phyloP scores from a whole-genome alignment of 2,329 filamentous ascomycete genomes.

The Fusarium pininemorale region DNA sequence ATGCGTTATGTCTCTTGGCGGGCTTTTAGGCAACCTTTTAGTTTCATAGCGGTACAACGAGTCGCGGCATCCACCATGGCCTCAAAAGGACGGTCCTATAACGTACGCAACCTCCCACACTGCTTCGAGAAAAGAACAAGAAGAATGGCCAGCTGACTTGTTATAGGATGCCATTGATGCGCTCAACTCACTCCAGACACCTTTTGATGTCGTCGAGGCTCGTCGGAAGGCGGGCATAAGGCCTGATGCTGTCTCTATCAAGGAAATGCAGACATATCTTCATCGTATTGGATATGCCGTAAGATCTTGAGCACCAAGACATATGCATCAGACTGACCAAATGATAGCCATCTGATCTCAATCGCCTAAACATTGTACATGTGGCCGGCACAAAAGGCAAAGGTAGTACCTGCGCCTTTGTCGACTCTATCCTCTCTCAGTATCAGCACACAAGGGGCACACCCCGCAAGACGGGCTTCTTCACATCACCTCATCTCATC shows the following conservation, averaged over 20 bases:
- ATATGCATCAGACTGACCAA: neutral
- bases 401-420: conserved; percentile 76
- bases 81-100: conserved; percentile 46
- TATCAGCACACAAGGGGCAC: conserved; percentile 51
- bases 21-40: conserved; percentile 34
- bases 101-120: conserved; percentile 37
- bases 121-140: neutral
- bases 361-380: conserved; percentile 73
- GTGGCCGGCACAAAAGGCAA: conserved; percentile 82
- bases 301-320: conserved; percentile 14
- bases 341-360: conserved; percentile 57
- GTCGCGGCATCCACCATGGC: conserved; percentile 41
- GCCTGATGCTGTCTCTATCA: conserved; percentile 74
- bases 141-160: conserved; percentile 10
- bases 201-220: conserved; percentile 81
- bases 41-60: conserved; percentile 25
- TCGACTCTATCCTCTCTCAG: conserved; percentile 67
- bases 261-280: conserved; percentile 83
- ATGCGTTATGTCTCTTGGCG: conserved; percentile 49
- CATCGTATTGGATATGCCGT: conserved; percentile 79
- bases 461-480: conserved; percentile 66
- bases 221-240: conserved; percentile 77
- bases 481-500: conserved; percentile 75
- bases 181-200: conserved; percentile 91
- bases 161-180: conserved; percentile 82